Conservation (phyloP, 2,329 filamentous ascomycete species). For the Colletotrichum paranaense region DNA sequence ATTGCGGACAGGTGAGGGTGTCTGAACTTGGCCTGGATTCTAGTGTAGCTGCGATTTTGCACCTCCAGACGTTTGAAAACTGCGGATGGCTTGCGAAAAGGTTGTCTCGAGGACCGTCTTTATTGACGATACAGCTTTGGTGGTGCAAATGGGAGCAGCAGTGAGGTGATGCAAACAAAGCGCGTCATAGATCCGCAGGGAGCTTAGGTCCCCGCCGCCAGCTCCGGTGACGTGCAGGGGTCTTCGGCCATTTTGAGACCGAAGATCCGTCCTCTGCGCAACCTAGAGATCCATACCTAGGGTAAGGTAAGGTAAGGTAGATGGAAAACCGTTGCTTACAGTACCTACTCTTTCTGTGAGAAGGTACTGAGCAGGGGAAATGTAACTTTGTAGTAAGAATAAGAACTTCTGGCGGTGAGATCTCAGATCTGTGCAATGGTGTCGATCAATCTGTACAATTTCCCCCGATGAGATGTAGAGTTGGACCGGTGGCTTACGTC, state of each 20-base stretch:
- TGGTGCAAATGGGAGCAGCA: not conserved
- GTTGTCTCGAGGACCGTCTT: not conserved
- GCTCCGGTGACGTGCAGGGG: constrained; percentile 3
- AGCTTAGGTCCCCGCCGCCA: constrained; percentile 3
- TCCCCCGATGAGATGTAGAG: not conserved
- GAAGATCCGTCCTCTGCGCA: not conserved
- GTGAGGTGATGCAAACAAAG: constrained; percentile 20
- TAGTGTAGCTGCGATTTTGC: not conserved
- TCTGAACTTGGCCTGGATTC: too few species aligned
- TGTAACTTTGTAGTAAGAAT: not conserved
- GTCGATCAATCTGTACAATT: not conserved
- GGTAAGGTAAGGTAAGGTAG: too few species aligned
- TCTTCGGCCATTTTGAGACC: constrained; percentile 19
- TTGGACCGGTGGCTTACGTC: not conserved
- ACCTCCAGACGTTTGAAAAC: not conserved
- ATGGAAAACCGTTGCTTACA: not conserved
- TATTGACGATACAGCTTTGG: not conserved
- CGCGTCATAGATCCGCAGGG: constrained; percentile 31
- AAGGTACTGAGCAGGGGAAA: not conserved
- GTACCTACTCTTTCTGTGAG: not conserved
- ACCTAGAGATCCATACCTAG: not conserved
- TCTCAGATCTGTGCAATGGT: not conserved
- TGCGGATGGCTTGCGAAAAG: not conserved
- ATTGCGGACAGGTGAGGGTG: constrained; percentile 52
- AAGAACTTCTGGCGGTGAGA: not conserved